phyloP scores from a whole-genome alignment of 116 monocot genomes.

The Cymodocea nodosa region DNA sequence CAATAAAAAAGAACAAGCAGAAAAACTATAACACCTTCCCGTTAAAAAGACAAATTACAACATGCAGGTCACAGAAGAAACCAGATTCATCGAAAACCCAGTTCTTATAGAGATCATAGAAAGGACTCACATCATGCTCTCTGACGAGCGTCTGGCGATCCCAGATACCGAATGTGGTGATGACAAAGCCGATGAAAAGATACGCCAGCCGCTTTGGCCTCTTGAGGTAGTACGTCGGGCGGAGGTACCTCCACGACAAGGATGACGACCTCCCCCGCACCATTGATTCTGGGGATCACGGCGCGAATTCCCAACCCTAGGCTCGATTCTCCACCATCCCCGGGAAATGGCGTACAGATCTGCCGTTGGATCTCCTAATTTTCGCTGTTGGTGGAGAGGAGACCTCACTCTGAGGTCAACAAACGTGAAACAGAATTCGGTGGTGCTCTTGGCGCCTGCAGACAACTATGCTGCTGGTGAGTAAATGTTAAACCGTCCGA shows the following conservation, averaged over 20 bases:
- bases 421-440: no score
- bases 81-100: neutral
- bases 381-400: neutral
- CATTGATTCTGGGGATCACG: slow-evolving; percentile 3
- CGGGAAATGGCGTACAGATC: neutral
- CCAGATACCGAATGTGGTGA: slow-evolving; percentile 48
- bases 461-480: no score
- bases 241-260: slow-evolving; percentile 26
- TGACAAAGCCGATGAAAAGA: slow-evolving; percentile 52
- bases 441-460: no score
- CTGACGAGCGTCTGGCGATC: slow-evolving; percentile 44
- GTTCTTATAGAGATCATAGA: neutral
- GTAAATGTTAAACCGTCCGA: no score
- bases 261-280: slow-evolving; percentile 13
- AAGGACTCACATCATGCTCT: slow-evolving; percentile 34
- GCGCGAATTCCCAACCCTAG: neutral
- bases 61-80: no score
- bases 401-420: no score
- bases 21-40: no score
- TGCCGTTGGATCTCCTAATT: neutral
- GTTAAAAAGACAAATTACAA: no score
- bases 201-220: slow-evolving; percentile 53
- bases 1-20: no score
- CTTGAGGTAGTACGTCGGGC: slow-evolving; percentile 76
- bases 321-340: neutral